Conservation (phyloP, 139 green algal genomes). For the Chlamydomonas eustigma region DNA sequence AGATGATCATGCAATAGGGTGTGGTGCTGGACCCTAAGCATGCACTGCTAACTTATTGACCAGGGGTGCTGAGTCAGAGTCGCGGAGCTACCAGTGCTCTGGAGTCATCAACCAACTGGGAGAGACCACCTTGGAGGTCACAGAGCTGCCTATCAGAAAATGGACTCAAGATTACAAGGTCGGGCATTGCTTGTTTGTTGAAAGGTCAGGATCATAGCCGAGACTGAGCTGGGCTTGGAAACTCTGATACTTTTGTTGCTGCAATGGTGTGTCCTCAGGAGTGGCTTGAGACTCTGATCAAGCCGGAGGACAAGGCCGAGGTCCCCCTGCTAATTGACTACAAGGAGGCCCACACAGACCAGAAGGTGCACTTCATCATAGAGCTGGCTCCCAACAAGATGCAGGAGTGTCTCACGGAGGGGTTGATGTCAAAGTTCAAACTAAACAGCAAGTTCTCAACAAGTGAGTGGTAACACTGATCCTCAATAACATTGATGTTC, state of each 20-base stretch:
- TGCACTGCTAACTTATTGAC: too few relatives aligned
- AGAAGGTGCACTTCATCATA: conserved; percentile 79
- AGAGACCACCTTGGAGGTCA: conserved; percentile 74
- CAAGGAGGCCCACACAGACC: conserved; percentile 89
- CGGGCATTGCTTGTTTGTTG: too few relatives aligned
- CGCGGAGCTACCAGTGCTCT: background rate
- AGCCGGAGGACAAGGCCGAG: conserved; percentile 22
- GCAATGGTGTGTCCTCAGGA: background rate
- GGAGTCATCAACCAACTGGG: conserved; percentile 7
- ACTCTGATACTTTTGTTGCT: too few relatives aligned
- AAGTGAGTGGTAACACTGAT: conserved; percentile 38
- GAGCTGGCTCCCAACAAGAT: conserved; percentile 34
- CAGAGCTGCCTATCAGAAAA: conserved; percentile 92
- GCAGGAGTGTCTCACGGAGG: conserved; percentile 45
- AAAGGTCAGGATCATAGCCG: too few relatives aligned
- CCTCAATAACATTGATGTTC: too few relatives aligned
- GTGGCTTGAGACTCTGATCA: conserved; percentile 18
- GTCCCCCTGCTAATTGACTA: conserved; percentile 72
- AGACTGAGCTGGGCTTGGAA: too few relatives aligned
- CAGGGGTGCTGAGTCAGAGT: conserved; percentile 13
- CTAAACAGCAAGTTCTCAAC: conserved; percentile 76
- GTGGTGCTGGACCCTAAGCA: too few relatives aligned
- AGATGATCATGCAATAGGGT: too few relatives aligned
- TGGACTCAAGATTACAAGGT: conserved; percentile 99
- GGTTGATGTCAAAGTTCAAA: conserved; percentile 89